Percentiles rank a stretch among this genome's conserved stretches.
Evolutionary conservation across 768 basidiomycete species (phyloP).

Genomic region (Basidioascus undulatus): DNA sequence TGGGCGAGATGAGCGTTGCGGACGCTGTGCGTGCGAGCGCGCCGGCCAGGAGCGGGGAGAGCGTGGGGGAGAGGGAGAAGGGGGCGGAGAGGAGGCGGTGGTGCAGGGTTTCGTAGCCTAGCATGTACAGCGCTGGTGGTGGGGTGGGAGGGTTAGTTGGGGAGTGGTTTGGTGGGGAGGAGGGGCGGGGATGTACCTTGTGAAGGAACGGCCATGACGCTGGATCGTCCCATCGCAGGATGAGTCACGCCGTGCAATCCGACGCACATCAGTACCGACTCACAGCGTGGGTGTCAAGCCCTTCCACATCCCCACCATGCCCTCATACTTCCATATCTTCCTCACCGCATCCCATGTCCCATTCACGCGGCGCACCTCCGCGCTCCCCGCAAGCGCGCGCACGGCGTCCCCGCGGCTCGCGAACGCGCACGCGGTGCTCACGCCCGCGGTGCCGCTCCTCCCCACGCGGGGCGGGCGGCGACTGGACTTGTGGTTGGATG

Average conservation of each 20-base stretch:
- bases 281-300: constrained; percentile 77
- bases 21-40: constrained; percentile 56
- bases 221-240: constrained; percentile 16
- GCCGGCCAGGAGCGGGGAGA: constrained; percentile 57
- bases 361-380: constrained; percentile 47
- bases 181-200: constrained; percentile 26
- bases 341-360: constrained; percentile 68
- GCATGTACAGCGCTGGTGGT: constrained; percentile 3
- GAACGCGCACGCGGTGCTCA: constrained; percentile 42
- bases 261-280: no score
- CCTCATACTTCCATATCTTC: constrained; percentile 59
- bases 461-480: no score
- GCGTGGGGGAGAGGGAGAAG: constrained; percentile 22
- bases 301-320: constrained; percentile 74
- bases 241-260: neutral
- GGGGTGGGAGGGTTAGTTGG: constrained; percentile 8
- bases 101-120: no score
- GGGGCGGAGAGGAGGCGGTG: constrained; percentile 36
- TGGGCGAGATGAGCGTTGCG: constrained; percentile 53
- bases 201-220: constrained; percentile 74
- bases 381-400: constrained; percentile 17
- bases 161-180: constrained; percentile 6
- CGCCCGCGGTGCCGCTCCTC: no score
- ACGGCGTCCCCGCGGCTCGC: neutral
- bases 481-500: no score